Percentiles rank a stretch among this genome's conserved stretches.
Evolutionary conservation across 1,139 yeast species (phyloP).

Genomic region (Casaregolazyma suthepensis): DNA sequence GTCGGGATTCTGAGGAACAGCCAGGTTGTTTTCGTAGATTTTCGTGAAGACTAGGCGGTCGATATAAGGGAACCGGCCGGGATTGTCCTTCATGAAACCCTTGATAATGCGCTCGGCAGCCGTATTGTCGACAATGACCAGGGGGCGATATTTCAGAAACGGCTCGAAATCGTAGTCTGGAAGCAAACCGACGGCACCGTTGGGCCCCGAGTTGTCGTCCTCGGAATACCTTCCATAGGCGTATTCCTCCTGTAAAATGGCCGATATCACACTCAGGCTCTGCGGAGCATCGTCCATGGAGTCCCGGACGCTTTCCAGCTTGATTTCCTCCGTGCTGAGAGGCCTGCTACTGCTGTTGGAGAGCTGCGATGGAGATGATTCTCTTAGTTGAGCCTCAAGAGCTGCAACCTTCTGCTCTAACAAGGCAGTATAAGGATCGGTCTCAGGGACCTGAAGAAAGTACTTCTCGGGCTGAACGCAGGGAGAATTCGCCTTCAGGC

Average conservation of each 20-base stretch:
- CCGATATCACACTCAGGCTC: constrained; percentile 28
- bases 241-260: constrained; percentile 23
- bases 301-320: constrained; percentile 3
- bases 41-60: constrained; percentile 19
- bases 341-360: background rate
- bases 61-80: constrained; percentile 22
- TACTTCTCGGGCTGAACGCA: constrained; percentile 57
- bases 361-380: constrained; percentile 1
- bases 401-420: constrained; percentile 47
- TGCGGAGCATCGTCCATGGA: constrained; percentile 22
- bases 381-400: constrained; percentile 35
- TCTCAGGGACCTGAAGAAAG: constrained; percentile 24
- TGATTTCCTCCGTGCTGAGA: background rate
- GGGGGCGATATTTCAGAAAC: constrained; percentile 21
- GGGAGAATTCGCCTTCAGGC: constrained; percentile 50
- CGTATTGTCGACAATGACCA: constrained; percentile 18
- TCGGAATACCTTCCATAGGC: constrained; percentile 12
- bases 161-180: constrained; percentile 25
- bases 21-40: constrained; percentile 20
- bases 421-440: constrained; percentile 47
- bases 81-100: constrained; percentile 17
- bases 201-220: constrained; percentile 5
- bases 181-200: constrained; percentile 19
- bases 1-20: constrained; percentile 16
- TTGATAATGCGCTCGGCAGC: constrained; percentile 18